Percentiles rank a stretch among this genome's conserved stretches.
Evolutionary conservation across 164 flowering plant genomes (phyloP).

Genomic region (Chloranthus sessilifolius): DNA sequence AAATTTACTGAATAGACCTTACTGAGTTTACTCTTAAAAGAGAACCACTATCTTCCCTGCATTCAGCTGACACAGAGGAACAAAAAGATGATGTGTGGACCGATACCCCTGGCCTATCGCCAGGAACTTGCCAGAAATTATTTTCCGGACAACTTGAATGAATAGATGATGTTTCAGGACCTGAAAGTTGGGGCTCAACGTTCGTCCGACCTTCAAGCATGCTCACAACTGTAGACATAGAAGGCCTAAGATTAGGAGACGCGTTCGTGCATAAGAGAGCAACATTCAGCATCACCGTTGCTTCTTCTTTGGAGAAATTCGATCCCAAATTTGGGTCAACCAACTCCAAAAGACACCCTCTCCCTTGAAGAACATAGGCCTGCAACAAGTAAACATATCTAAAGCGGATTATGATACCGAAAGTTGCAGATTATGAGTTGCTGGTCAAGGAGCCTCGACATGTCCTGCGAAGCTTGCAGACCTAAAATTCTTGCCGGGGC

Average conservation of each 20-base stretch:
- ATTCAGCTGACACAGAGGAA: conserved; percentile 17
- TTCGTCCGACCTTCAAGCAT: conserved; percentile 24
- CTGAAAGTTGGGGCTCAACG: too few relatives aligned
- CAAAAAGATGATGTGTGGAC: conserved; percentile 11
- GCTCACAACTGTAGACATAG: conserved; percentile 24
- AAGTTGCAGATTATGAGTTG: too few relatives aligned
- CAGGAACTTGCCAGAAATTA: conserved; percentile 39
- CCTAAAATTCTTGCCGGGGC: too few relatives aligned
- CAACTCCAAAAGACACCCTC: conserved; percentile 18
- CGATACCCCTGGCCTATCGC: conserved; percentile 23
- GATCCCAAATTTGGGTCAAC: conserved; percentile 24
- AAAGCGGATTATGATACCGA: too few relatives aligned
- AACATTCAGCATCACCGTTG: conserved; percentile 20
- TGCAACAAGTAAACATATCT: background rate
- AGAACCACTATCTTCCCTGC: conserved; percentile 13
- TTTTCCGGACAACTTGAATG: conserved; percentile 25
- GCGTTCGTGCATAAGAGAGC: conserved; percentile 31
- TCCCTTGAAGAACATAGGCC: conserved; percentile 15
- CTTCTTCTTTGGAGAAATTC: conserved; percentile 17
- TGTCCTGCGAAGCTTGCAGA: too few relatives aligned
- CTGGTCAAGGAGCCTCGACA: too few relatives aligned
- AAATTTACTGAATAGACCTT: conserved; percentile 9
- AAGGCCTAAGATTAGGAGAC: conserved; percentile 23
- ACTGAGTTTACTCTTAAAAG: conserved; percentile 15
- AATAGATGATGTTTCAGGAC: too few relatives aligned